Conservation (phyloP, 805 yeast genomes). For the Zygosaccharomyces rouxii region DNA sequence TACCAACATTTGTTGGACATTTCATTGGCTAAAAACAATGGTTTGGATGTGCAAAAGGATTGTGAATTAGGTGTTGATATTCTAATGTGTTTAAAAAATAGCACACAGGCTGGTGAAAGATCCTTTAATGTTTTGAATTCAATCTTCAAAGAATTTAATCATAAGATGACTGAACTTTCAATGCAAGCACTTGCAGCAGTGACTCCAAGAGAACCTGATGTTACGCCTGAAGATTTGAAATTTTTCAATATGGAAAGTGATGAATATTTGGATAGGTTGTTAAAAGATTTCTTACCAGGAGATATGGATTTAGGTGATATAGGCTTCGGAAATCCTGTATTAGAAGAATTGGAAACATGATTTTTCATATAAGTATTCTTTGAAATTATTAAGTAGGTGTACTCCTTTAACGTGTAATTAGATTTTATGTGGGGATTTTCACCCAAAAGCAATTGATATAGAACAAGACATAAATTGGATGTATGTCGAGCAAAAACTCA, state of each 20-base stretch:
- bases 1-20: slow-evolving; percentile 31
- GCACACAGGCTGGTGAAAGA: slow-evolving; percentile 67
- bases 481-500: too few relatives aligned
- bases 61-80: slow-evolving; percentile 69
- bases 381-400: not conserved
- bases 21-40: slow-evolving; percentile 6
- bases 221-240: slow-evolving; percentile 4
- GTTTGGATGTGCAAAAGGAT: slow-evolving; percentile 46
- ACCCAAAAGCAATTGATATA: too few relatives aligned
- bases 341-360: slow-evolving; percentile 1
- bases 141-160: slow-evolving; percentile 68
- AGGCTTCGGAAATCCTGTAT: not conserved
- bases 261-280: slow-evolving; percentile 4
- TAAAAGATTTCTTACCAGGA: slow-evolving; percentile 4
- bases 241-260: slow-evolving; percentile 5
- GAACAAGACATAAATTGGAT: too few relatives aligned
- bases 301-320: slow-evolving; percentile 3
- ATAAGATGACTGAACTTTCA: slow-evolving; percentile 49
- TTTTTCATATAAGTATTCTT: not conserved
- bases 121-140: slow-evolving; percentile 73
- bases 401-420: too few relatives aligned
- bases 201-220: slow-evolving; percentile 1
- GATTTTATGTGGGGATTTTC: too few relatives aligned
- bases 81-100: slow-evolving; percentile 59
- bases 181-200: slow-evolving; percentile 11